Conservation (phyloP, 345 rosid species). For the Syzygium aromaticum region DNA sequence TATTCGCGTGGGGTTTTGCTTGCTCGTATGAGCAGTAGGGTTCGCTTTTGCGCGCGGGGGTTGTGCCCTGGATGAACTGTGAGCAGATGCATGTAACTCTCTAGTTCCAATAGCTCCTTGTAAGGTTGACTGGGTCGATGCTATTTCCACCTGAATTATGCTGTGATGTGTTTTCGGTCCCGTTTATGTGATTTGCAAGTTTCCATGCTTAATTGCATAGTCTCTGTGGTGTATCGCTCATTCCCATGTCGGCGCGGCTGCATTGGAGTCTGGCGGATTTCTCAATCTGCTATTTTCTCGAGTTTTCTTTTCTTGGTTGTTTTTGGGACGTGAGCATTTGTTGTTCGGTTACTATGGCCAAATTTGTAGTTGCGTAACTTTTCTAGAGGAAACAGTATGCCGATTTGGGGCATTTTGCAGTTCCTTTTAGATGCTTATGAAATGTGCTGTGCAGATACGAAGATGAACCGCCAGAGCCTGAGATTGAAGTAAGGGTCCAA, state of each 20-base stretch:
- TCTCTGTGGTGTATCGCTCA: background rate
- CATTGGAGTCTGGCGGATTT: background rate
- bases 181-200: background rate
- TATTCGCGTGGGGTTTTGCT: background rate
- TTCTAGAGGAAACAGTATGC: background rate
- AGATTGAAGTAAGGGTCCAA: conserved; percentile 45
- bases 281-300: background rate
- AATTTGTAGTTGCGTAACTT: background rate
- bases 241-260: fast-evolving
- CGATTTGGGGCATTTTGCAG: background rate
- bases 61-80: background rate
- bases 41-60: background rate
- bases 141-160: background rate
- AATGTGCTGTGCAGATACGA: conserved; percentile 42
- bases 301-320: background rate
- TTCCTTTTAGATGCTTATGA: background rate
- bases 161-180: background rate
- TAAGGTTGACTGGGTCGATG: background rate
- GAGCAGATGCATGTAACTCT: background rate
- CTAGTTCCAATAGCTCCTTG: background rate
- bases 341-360: background rate
- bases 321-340: background rate
- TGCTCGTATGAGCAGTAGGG: background rate
- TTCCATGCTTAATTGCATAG: background rate
- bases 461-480: conserved; percentile 88